Conservation (phyloP, 352 stramenopile species). For the Phytophthora multivora region DNA sequence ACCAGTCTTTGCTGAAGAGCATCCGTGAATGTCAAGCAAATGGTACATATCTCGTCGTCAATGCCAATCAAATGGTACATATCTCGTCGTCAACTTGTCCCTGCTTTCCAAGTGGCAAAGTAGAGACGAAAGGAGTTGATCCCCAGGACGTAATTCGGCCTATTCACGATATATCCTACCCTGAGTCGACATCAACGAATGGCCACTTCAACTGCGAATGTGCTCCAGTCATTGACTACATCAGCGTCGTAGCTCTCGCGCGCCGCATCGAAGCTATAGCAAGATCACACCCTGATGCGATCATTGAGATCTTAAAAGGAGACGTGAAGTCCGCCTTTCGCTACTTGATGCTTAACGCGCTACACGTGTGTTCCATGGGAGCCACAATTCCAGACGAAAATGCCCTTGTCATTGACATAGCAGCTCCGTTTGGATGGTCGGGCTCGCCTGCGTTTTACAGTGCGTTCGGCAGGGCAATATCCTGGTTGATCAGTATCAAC, state of each 20-base stretch:
- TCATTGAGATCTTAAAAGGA: constrained; percentile 19
- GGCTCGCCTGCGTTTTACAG: constrained; percentile 16
- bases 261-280: constrained; percentile 4
- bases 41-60: constrained; percentile 12
- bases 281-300: neutral
- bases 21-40: constrained; percentile 16
- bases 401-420: constrained; percentile 13
- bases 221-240: constrained; percentile 5
- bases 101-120: constrained; percentile 1
- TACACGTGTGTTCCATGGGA: constrained; percentile 18
- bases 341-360: constrained; percentile 8
- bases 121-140: constrained; percentile 13
- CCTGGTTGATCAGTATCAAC: constrained; percentile 9
- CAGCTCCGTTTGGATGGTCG: constrained; percentile 23
- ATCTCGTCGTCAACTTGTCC: too few relatives aligned
- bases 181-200: constrained; percentile 8
- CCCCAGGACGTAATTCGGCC: constrained; percentile 4
- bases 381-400: constrained; percentile 11
- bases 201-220: neutral
- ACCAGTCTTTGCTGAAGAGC: neutral
- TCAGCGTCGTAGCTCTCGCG: constrained; percentile 4
- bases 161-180: neutral
- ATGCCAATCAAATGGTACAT: too few relatives aligned
- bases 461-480: constrained; percentile 15
- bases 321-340: constrained; percentile 27